Evolutionary conservation across 2,329 filamentous ascomycete species (phyloP).

Genomic region (Torrubiellomyces zombiae): DNA sequence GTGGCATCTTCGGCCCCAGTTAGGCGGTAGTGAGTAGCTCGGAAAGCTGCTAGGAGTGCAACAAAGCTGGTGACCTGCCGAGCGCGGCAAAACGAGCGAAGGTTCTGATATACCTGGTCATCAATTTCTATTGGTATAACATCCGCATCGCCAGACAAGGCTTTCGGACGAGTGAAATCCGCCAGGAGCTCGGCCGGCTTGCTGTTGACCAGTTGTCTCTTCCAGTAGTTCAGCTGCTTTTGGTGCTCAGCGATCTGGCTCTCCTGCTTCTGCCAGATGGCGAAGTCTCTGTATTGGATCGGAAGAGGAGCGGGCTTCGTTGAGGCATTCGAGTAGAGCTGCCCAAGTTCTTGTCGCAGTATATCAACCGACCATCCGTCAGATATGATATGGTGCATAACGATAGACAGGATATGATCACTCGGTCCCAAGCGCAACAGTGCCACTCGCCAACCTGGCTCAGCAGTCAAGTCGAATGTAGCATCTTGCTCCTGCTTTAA

Average conservation of each 20-base stretch:
- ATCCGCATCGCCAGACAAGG: conserved; percentile 5
- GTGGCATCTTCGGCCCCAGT: conserved; percentile 8
- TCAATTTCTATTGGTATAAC: conserved; percentile 2
- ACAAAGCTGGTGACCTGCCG: conserved; percentile 4
- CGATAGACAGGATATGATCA: too few relatives aligned
- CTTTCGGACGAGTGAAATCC: conserved; percentile 5
- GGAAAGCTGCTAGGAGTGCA: conserved; percentile 9
- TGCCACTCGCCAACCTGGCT: too few relatives aligned
- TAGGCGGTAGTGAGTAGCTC: conserved; percentile 9
- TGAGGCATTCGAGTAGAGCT: conserved; percentile 4
- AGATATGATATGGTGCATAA: conserved; percentile 9
- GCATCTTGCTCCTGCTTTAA: too few relatives aligned
- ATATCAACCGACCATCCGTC: conserved; percentile 10
- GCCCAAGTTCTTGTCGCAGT: conserved; percentile 3
- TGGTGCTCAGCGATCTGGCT: conserved; percentile 6
- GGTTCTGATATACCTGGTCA: conserved; percentile 1
- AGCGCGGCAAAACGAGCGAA: conserved; percentile 3
- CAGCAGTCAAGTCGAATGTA: too few relatives aligned
- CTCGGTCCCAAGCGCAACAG: too few relatives aligned
- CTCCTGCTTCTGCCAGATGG: conserved; percentile 9
- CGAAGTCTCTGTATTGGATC: conserved; percentile 11
- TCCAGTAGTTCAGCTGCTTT: conserved; percentile 10
- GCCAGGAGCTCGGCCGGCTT: conserved; percentile 5
- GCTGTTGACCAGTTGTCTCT: conserved; percentile 5
- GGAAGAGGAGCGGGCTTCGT: conserved; percentile 5